Evolutionary conservation across 345 rosid genomes (phyloP), one percentile per base, ranked within the genome.

Genomic region (Heritiera fomes): DNA sequence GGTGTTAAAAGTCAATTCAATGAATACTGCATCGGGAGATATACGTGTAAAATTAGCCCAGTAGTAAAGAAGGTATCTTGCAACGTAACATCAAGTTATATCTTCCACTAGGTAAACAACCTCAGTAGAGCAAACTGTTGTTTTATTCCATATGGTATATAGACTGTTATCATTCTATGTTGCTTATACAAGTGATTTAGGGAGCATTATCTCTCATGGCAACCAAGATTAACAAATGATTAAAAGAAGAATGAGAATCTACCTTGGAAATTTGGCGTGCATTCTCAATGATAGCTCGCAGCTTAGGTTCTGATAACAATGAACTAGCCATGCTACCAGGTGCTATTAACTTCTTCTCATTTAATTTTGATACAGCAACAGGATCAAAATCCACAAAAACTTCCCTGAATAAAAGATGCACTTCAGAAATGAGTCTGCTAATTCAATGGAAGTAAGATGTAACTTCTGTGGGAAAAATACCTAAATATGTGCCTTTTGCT

Each of bases 351-450:
- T 88, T 92, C 91, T 93, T 93, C 87, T 94, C 98, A 23, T 89
- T 94, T 71, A 94, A 76, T 80, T 90, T 90, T 34, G 94, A 89
- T 72, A 93, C 92, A 59, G 88, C 87, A 55, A 86, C 58, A 17
- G 94, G 97, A 84, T 91, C 97, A 81, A 91, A 94, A 80, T 90
- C 92, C 55, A 83, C 84, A 83, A 94, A 93, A 75, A 88, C 91
- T 84, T 94, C 97, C 88, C 98, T 94, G 91, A 82, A 71, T 28
- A 64, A 65, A 52, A 50, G 23, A 63, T 23, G 17, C 52, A 41
- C 46, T 64, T 73, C 58, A 70, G n/a, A 41, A 66, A 61, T 41
- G 50, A 71, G 52, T 43, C 20, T 34, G 59, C 69, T 71, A 32
- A 67, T 17, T 28, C 55, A n/a, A 64, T 8, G 34, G 53, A 73